Conservation (phyloP, 2,329 filamentous ascomycete species). For the Plectosphaerella sp. region DNA sequence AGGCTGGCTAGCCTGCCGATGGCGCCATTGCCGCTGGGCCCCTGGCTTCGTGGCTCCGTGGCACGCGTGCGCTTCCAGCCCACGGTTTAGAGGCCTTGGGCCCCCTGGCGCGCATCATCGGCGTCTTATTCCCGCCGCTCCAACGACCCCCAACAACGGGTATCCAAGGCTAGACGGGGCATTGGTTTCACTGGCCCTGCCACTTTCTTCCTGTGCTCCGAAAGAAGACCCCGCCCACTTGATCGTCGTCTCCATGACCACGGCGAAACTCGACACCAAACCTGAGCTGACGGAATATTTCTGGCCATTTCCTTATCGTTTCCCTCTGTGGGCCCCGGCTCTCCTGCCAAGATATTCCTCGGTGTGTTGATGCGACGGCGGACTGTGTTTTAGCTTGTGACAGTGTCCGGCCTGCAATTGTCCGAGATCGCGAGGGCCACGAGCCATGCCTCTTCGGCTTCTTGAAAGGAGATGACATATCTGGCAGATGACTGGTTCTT, state of each 20-base stretch:
- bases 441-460: no score
- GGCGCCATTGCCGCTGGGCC: background rate
- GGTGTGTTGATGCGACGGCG: constrained; percentile 2
- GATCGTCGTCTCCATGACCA: background rate
- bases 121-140: constrained; percentile 1
- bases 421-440: constrained; percentile 2
- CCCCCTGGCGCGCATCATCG: background rate
- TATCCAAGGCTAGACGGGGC: constrained; percentile 2
- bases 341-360: background rate
- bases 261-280: background rate
- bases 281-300: background rate
- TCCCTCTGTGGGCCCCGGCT: background rate
- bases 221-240: background rate
- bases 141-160: background rate
- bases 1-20: background rate
- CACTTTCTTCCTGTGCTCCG: background rate
- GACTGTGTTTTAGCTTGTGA: background rate
- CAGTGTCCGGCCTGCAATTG: constrained; percentile 12
- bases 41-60: background rate
- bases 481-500: no score
- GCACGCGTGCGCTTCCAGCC: background rate
- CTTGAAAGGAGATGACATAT: no score
- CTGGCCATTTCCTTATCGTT: background rate
- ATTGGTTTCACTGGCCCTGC: background rate
- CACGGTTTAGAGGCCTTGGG: background rate